A percentile compares a stretch with the other conserved stretches of the same genome.
These are phyloP conservation scores for Collybiopsis confluens DNA, from an alignment of 768 basidiomycete species.

Conservation along the genomic window DNA sequence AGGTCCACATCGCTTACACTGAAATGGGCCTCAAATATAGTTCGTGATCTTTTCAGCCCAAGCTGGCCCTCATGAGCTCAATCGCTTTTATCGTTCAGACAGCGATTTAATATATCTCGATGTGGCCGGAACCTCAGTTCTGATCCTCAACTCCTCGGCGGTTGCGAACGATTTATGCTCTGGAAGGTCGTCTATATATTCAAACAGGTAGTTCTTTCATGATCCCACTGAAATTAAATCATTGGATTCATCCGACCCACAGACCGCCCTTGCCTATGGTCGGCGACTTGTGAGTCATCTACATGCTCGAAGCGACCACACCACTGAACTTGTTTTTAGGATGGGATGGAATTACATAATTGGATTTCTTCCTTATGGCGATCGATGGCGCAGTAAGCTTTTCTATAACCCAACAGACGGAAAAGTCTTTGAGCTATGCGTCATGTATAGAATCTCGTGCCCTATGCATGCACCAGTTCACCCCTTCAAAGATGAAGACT, in stretches of 20 bases:
- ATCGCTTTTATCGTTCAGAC: background rate
- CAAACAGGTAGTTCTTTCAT: constrained; percentile 15
- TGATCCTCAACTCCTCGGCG: constrained; percentile 20
- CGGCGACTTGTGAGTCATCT: constrained; percentile 13
- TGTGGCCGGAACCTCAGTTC: constrained; percentile 15
- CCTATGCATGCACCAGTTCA: background rate
- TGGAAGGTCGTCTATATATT: constrained; percentile 18
- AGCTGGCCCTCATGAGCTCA: too few relatives aligned
- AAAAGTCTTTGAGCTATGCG: too few relatives aligned
- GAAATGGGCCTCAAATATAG: too few relatives aligned
- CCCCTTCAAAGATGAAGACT: background rate
- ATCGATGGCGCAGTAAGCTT: background rate
- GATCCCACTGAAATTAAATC: constrained; percentile 10
- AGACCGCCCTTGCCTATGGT: constrained; percentile 8
- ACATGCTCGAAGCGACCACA: background rate
- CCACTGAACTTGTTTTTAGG: background rate
- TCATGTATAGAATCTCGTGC: background rate
- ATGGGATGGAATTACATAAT: background rate
- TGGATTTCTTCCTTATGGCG: background rate
- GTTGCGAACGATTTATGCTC: constrained; percentile 21
- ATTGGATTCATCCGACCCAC: background rate
- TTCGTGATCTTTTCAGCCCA: too few relatives aligned
- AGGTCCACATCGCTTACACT: too few relatives aligned
- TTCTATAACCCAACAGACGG: background rate
- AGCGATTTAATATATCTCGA: constrained; percentile 14